Conservation (phyloP, 1,139 yeast species). For the Pichia sp. region DNA sequence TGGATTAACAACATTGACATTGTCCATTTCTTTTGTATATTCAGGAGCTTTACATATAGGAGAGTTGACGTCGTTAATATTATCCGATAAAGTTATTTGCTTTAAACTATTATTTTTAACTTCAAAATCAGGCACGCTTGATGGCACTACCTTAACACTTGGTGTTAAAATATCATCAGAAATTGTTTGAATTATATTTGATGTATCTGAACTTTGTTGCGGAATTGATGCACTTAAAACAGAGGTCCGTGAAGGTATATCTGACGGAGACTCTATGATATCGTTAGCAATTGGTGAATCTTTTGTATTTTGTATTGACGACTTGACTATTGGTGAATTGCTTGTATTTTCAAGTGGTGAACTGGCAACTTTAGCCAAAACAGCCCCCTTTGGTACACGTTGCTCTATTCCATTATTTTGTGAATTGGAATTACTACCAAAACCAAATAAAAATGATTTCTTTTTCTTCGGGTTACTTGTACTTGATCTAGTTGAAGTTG, state of each 20-base stretch:
- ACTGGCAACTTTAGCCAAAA: background rate
- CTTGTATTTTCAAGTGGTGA: too few species aligned
- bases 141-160: background rate
- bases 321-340: too few species aligned
- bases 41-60: too few species aligned
- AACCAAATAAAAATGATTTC: conserved; percentile 9
- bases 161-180: background rate
- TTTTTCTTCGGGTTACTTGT: background rate
- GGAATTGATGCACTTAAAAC: background rate
- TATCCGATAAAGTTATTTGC: too few species aligned
- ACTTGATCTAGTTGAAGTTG: background rate
- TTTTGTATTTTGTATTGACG: background rate
- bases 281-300: background rate
- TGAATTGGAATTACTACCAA: background rate
- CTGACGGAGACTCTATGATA: background rate
- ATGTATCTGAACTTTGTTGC: background rate
- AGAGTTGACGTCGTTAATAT: too few species aligned
- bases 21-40: background rate
- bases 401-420: background rate
- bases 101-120: too few species aligned
- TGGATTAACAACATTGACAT: background rate
- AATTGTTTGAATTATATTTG: background rate
- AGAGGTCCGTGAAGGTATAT: background rate
- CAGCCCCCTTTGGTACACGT: background rate
- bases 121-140: background rate